Evolutionary conservation across 441 rosid genomes (phyloP), one percentile per base, ranked within the genome.

Genomic region (Gossypium armourianum): DNA sequence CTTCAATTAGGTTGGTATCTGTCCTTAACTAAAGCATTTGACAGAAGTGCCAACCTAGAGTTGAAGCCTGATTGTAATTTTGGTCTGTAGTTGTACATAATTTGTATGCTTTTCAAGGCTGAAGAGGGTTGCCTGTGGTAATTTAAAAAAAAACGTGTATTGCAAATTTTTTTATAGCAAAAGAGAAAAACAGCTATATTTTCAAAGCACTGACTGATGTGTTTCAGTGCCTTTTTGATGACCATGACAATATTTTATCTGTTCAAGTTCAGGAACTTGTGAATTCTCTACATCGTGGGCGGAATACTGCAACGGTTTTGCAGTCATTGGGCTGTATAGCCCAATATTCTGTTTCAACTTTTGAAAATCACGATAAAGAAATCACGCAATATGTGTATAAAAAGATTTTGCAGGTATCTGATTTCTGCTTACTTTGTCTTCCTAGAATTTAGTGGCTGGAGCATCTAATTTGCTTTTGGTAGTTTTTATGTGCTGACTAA

Each of bases 291-390:
- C 82, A 76, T 69, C 32, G 78, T 61, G 89, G 94, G 78, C 59
- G 47, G 76, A 86, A 92, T 64, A 77, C 84, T 76, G 90, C 97
- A 71, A 90, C 99, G 56, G 81, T 82, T 74, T 81, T 95, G 85
- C 97, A 95, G 78, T 90, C 99, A 57, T 76, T 95, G 88, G 97
- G 97, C 55, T 89, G 95, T 78, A 78, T 87, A 74, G 84, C 93
- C 10, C 96, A 88, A 77, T 81, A 83, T 81, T 90, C 90, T 70
- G 83, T 84, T 69, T 80, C 76, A 57, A 80, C 84, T 70, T 90
- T 84, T 76, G 96, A 89, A 79, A 77, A 77, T 79, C 82, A 79
- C 72, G 79, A 85, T 74, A 80, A 74, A 74, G 84, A 84, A 78
- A 80, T 95, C 78, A 81, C 83, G 71, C 80, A 84, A 50, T 84